Evolutionary conservation across 2,329 filamentous ascomycete species (phyloP).

Genomic region (Botrytis deweyae): DNA sequence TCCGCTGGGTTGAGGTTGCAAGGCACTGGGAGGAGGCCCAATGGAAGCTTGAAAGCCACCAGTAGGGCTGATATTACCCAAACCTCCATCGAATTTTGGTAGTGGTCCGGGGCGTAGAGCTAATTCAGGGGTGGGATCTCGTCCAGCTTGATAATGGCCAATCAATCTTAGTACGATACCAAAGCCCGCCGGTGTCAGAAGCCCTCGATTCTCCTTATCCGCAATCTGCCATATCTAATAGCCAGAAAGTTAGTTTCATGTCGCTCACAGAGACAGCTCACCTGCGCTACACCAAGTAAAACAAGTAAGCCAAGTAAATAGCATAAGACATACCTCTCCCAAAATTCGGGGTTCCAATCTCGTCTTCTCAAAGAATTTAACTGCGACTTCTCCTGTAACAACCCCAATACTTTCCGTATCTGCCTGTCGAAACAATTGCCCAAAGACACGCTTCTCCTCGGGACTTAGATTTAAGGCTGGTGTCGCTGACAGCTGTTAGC

Average conservation of each 20-base stretch:
- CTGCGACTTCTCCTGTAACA: constrained; percentile 91
- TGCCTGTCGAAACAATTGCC: constrained; percentile 88
- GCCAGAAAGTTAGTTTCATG: background rate
- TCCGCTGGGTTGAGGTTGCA: constrained; percentile 59
- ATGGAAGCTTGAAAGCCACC: constrained; percentile 48
- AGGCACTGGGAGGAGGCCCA: constrained; percentile 43
- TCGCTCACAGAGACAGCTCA: no score
- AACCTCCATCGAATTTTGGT: constrained; percentile 83
- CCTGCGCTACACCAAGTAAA: constrained; percentile 6
- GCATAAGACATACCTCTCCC: constrained; percentile 63
- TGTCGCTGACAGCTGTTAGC: constrained; percentile 45
- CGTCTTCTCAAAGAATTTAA: constrained; percentile 98
- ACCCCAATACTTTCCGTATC: constrained; percentile 90
- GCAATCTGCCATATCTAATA: constrained; percentile 96
- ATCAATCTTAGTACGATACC: constrained; percentile 91
- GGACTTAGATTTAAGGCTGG: constrained; percentile 80
- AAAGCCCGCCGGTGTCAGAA: constrained; percentile 90
- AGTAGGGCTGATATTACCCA: constrained; percentile 42
- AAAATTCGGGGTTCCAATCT: constrained; percentile 80
- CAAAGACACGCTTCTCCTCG: constrained; percentile 92
- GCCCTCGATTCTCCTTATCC: constrained; percentile 92
- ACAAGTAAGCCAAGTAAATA: background rate
- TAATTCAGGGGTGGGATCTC: constrained; percentile 76
- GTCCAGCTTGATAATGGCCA: constrained; percentile 88
- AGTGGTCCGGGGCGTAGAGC: constrained; percentile 85